These are phyloP conservation scores for Cryptosporidium baileyi DNA, from an alignment of 169 alveolate genomes.

Conservation along the genomic window DNA sequence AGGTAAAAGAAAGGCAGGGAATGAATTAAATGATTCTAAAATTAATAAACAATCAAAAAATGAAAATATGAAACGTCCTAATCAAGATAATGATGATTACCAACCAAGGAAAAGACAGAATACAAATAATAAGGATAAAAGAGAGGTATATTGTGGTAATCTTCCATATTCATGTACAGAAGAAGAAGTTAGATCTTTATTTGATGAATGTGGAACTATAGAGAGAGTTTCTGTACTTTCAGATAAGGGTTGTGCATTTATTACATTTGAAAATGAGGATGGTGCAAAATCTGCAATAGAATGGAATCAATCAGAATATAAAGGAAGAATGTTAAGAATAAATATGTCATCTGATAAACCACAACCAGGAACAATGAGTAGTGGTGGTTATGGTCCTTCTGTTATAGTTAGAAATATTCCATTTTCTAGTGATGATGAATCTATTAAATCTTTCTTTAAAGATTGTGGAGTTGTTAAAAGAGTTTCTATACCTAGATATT, in stretches of 20 bases:
- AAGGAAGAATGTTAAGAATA: conserved; percentile 83
- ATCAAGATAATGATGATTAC: conserved; percentile 11
- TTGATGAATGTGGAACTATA: conserved; percentile 89
- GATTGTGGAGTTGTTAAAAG: conserved; percentile 49
- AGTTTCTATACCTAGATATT: conserved; percentile 58
- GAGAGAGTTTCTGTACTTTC: conserved; percentile 82
- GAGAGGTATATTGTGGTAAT: conserved; percentile 88
- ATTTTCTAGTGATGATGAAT: conserved; percentile 48
- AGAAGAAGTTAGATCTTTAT: conserved; percentile 83
- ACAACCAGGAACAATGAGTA: conserved; percentile 73
- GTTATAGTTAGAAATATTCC: conserved; percentile 64
- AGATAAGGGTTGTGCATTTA: conserved; percentile 88
- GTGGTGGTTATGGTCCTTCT: conserved; percentile 74
- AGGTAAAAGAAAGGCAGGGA: conserved; percentile 26
- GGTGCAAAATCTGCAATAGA: conserved; percentile 87
- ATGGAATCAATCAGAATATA: conserved; percentile 84
- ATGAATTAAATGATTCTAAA: background rate
- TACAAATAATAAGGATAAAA: conserved; percentile 71
- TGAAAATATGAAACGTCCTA: background rate
- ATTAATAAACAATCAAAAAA: background rate
- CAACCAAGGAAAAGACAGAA: conserved; percentile 74
- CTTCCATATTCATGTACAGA: conserved; percentile 86
- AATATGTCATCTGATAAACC: conserved; percentile 85
- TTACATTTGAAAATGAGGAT: conserved; percentile 84
- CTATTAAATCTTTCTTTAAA: conserved; percentile 43